A percentile compares a stretch with the other conserved stretches of the same genome.
Evolutionary conservation across 129 eudicot genomes (phyloP).

Genomic region (Flaveria ramosissima): DNA sequence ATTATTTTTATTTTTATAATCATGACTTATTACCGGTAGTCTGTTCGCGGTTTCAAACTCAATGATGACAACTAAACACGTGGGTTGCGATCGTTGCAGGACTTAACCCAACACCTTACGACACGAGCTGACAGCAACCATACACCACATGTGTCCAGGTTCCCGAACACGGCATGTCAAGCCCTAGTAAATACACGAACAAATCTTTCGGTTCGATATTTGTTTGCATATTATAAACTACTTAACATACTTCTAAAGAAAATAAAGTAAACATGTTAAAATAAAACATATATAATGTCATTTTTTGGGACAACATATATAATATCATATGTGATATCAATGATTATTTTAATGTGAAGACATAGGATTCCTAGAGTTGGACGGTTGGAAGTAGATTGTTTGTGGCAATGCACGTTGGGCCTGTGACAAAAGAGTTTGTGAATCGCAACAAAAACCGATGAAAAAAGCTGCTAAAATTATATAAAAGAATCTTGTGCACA

Average conservation of each 20-base stretch:
- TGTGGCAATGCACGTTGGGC: conserved; percentile 65
- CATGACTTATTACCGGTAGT: background rate
- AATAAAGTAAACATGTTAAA: no score
- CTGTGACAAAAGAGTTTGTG: conserved; percentile 61
- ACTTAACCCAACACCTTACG: no score
- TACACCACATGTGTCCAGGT: no score
- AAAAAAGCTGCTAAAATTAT: conserved; percentile 41
- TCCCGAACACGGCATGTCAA: no score
- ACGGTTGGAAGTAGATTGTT: conserved; percentile 34
- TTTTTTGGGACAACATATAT: no score
- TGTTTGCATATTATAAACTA: background rate
- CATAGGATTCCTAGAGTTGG: conserved; percentile 44
- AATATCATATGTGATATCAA: no score
- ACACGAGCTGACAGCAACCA: no score
- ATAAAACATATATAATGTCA: no score
- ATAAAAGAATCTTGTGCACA: conserved; percentile 37
- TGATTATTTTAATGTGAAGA: background rate
- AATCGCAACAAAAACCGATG: conserved; percentile 51
- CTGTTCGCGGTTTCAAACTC: no score
- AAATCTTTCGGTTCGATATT: background rate
- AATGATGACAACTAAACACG: no score
- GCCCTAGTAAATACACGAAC: background rate
- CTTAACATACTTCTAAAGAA: no score
- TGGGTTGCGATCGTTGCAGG: no score
- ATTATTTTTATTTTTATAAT: background rate